Evolutionary conservation across 2,329 filamentous ascomycete genomes (phyloP).

Genomic region (Epichloe coenophiala): DNA sequence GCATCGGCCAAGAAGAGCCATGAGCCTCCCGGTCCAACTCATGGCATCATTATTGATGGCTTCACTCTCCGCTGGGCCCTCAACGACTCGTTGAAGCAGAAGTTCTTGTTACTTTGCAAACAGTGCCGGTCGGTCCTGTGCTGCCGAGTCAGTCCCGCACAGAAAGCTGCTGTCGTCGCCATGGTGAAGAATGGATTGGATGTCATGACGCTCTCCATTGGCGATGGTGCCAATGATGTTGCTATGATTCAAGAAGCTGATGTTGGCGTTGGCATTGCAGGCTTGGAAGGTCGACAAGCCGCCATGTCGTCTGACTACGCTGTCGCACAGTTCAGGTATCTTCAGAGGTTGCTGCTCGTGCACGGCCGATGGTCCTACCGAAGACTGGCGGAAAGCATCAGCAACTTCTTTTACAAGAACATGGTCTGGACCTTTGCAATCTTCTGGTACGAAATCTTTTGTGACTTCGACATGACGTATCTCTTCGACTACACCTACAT

Average conservation of each 20-base stretch:
- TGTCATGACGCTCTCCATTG: constrained; percentile 89
- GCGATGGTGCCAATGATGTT: constrained; percentile 90
- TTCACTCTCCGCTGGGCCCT: constrained; percentile 85
- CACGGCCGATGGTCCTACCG: constrained; percentile 96
- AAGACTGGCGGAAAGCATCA: constrained; percentile 79
- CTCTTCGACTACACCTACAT: constrained; percentile 98
- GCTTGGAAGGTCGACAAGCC: constrained; percentile 81
- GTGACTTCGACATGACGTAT: constrained; percentile 92
- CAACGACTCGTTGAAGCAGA: constrained; percentile 69
- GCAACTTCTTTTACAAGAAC: constrained; percentile 99
- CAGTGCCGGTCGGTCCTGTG: constrained; percentile 94
- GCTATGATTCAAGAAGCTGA: constrained; percentile 97
- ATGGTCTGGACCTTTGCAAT: constrained; percentile 94
- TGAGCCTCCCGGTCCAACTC: constrained; percentile 72
- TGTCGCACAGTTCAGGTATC: constrained; percentile 84
- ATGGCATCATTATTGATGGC: constrained; percentile 89
- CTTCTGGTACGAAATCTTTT: constrained; percentile 96
- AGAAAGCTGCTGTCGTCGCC: constrained; percentile 91
- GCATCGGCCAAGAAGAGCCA: constrained; percentile 68
- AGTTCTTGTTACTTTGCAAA: constrained; percentile 90
- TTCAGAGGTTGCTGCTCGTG: constrained; percentile 73
- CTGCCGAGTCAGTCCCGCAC: constrained; percentile 90
- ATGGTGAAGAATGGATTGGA: constrained; percentile 93
- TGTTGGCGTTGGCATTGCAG: constrained; percentile 90
- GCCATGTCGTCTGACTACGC: constrained; percentile 96